A percentile compares a stretch with the other conserved stretches of the same genome.
These are phyloP conservation scores for Pinus tabuliformis DNA, from an alignment of 75 land plant species.

Conservation along the genomic window DNA sequence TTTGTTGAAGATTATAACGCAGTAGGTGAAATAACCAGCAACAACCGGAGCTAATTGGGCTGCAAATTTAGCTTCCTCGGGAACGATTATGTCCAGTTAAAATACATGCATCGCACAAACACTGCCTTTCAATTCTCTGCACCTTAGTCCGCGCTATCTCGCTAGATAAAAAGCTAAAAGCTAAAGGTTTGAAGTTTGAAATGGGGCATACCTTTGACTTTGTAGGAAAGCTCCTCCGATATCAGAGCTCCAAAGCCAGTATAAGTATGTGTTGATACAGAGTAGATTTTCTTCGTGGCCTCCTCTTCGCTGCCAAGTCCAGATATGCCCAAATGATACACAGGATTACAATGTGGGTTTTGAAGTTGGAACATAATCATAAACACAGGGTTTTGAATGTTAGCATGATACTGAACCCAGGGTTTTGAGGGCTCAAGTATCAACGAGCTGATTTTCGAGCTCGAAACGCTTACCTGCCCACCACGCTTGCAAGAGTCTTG, in stretches of 20 bases:
- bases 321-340: neutral
- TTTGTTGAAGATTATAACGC: too few relatives aligned
- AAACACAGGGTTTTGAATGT: neutral
- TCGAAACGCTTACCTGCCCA: conserved; percentile 33
- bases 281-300: conserved; percentile 77
- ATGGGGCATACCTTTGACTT: conserved; percentile 54
- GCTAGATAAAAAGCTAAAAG: too few relatives aligned
- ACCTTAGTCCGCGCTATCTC: too few relatives aligned
- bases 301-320: conserved; percentile 54
- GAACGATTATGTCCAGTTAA: too few relatives aligned
- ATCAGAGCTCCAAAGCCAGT: conserved; percentile 72
- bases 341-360: neutral
- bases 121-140: too few relatives aligned
- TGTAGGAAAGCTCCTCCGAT: conserved; percentile 64
- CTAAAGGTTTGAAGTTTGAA: neutral
- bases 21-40: too few relatives aligned
- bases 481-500: conserved; percentile 54
- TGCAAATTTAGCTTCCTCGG: too few relatives aligned
- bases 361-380: neutral
- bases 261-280: conserved; percentile 63
- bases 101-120: too few relatives aligned
- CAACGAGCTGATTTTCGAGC: neutral
- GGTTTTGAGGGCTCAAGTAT: neutral
- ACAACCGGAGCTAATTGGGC: too few relatives aligned
- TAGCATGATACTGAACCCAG: too few relatives aligned